These are phyloP conservation scores for Proliferodiscus dingleyae DNA, from an alignment of 2,329 filamentous ascomycete species.

Conservation along the genomic window DNA sequence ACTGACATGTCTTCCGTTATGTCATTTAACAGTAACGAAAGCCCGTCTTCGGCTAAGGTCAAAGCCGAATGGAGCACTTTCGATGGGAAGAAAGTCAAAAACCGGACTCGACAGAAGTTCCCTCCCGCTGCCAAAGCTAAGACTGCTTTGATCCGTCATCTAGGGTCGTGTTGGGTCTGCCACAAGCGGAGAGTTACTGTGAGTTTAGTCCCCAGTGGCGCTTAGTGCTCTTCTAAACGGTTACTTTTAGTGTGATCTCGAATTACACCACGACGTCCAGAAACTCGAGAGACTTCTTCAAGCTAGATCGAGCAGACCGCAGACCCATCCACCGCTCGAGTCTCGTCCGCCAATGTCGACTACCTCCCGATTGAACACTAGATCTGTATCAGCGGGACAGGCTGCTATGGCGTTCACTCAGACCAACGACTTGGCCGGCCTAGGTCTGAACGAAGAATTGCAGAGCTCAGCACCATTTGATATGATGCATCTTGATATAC, in stretches of 20 bases:
- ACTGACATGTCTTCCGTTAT: constrained; percentile 28
- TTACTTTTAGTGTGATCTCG: constrained; percentile 22
- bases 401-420: constrained; percentile 7
- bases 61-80: constrained; percentile 19
- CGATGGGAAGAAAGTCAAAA: constrained; percentile 22
- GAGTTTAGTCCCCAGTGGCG: background rate
- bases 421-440: constrained; percentile 16
- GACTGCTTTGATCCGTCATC: constrained; percentile 26
- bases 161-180: constrained; percentile 25
- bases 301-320: constrained; percentile 4
- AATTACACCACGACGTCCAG: constrained; percentile 26
- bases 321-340: background rate
- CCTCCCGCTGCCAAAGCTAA: constrained; percentile 21
- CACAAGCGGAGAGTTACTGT: constrained; percentile 19
- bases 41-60: constrained; percentile 12
- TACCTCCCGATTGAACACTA: constrained; percentile 10
- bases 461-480: constrained; percentile 1
- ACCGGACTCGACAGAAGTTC: constrained; percentile 20
- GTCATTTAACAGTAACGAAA: constrained; percentile 23
- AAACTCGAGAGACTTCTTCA: constrained; percentile 17
- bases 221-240: constrained; percentile 3
- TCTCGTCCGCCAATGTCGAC: constrained; percentile 11
- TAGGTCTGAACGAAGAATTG: constrained; percentile 18
- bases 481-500: constrained; percentile 5
- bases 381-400: constrained; percentile 6